A percentile compares a stretch with the other conserved stretches of the same genome.
Conservation (phyloP, 2,329 filamentous ascomycete genomes). For the Phyllosticta citrichinensis region DNA sequence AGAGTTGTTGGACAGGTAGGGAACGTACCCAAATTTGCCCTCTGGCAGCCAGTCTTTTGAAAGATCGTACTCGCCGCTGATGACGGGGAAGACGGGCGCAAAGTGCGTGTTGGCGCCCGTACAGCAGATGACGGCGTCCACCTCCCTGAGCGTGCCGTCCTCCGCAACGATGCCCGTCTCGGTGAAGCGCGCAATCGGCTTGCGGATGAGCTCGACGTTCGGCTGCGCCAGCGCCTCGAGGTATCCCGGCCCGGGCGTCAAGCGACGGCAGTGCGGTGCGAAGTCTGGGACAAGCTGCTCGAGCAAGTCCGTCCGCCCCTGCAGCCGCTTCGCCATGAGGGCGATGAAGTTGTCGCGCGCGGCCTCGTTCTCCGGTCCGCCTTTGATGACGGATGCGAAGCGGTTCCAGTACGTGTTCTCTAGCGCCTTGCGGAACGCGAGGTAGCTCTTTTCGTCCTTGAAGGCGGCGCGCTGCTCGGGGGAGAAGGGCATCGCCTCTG, state of each 20-base stretch:
- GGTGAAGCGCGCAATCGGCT: slow-evolving; percentile 30
- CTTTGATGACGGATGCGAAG: slow-evolving; percentile 29
- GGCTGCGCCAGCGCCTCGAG: slow-evolving; percentile 31
- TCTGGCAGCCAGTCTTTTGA: slow-evolving; percentile 46
- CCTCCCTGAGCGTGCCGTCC: slow-evolving; percentile 28
- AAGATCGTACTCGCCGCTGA: slow-evolving; percentile 41
- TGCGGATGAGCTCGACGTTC: slow-evolving; percentile 32
- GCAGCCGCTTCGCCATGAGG: slow-evolving; percentile 28
- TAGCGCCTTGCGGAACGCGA: slow-evolving; percentile 34
- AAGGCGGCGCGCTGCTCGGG: slow-evolving; percentile 48
- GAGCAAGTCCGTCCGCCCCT: slow-evolving; percentile 26
- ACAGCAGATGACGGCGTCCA: slow-evolving; percentile 47
- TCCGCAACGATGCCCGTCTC: slow-evolving; percentile 27
- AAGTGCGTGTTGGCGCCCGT: slow-evolving; percentile 51
- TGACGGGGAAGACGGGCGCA: slow-evolving; percentile 50
- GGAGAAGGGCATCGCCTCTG: slow-evolving; percentile 33
- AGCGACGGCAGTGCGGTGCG: slow-evolving; percentile 22
- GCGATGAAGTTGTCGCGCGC: slow-evolving; percentile 23
- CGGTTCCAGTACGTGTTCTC: slow-evolving; percentile 51
- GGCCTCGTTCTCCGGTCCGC: slow-evolving; percentile 24
- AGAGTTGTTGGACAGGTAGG: background rate
- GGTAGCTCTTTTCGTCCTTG: slow-evolving; percentile 50
- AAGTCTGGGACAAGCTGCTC: slow-evolving; percentile 34
- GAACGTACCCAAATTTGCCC: slow-evolving; percentile 38
- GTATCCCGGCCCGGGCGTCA: slow-evolving; percentile 26